A percentile compares a stretch with the other conserved stretches of the same genome.
Evolutionary conservation across 192 early-diverging fungal species (phyloP).

Genomic region (Mortierella antarctica): DNA sequence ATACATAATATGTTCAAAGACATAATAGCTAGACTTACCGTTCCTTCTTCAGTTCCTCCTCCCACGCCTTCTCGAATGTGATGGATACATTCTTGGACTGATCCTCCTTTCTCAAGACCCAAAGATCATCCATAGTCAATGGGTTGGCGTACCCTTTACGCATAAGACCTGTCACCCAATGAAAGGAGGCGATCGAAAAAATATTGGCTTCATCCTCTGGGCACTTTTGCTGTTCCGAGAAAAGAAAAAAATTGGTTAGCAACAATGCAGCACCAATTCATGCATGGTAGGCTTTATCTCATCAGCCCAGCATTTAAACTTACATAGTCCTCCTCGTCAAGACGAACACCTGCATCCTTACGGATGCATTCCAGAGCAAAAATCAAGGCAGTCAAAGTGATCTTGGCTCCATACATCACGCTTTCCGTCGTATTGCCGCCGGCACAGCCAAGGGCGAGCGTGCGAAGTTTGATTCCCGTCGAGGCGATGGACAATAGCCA

Average conservation of each 20-base stretch:
- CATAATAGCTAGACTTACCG: slow-evolving; percentile 21
- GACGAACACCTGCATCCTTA: slow-evolving; percentile 40
- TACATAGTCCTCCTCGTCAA: slow-evolving; percentile 38
- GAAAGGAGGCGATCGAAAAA: slow-evolving; percentile 84
- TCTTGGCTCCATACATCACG: slow-evolving; percentile 17
- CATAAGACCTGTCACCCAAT: slow-evolving; percentile 93
- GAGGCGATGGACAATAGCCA: slow-evolving; percentile 55
- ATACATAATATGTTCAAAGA: not conserved
- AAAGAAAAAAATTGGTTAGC: not conserved
- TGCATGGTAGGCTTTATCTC: too few species aligned
- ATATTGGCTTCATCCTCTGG: slow-evolving; percentile 88
- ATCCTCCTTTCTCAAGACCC: slow-evolving; percentile 67
- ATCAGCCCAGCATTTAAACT: not conserved
- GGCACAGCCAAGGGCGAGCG: slow-evolving; percentile 49
- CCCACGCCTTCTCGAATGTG: slow-evolving; percentile 77
- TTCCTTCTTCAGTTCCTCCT: slow-evolving; percentile 70
- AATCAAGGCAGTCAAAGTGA: slow-evolving; percentile 3
- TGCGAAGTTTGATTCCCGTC: slow-evolving; percentile 53
- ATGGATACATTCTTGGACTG: slow-evolving; percentile 67
- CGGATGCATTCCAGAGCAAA: slow-evolving; percentile 37
- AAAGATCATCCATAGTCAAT: slow-evolving; percentile 79
- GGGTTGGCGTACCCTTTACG: slow-evolving; percentile 80
- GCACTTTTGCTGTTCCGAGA: slow-evolving; percentile 47
- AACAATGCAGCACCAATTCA: not conserved
- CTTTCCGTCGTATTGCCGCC: slow-evolving; percentile 47